A percentile compares a stretch with the other conserved stretches of the same genome.
phyloP scores from a whole-genome alignment of 2,329 filamentous ascomycete genomes.

The Anthostomella pinea region DNA sequence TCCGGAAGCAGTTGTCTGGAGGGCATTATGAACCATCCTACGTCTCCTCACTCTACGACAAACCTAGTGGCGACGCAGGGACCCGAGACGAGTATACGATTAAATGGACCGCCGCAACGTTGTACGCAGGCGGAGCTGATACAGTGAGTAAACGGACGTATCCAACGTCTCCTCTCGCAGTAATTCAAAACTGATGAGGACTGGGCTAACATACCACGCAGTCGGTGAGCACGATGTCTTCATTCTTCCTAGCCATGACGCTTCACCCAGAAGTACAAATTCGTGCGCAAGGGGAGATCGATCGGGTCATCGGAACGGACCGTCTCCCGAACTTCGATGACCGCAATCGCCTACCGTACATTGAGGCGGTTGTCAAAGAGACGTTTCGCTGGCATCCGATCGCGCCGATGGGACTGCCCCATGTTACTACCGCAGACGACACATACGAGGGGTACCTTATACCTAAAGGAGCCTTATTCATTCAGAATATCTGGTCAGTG shows the following conservation, averaged over 20 bases:
- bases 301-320: conserved; percentile 28
- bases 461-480: conserved; percentile 14
- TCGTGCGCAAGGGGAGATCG: conserved; percentile 33
- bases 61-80: conserved; percentile 2
- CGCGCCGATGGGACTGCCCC: conserved; percentile 22
- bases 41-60: conserved; percentile 11
- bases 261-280: conserved; percentile 44
- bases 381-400: conserved; percentile 26
- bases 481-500: conserved; percentile 18
- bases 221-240: conserved; percentile 39
- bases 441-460: conserved; percentile 15
- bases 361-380: conserved; percentile 26
- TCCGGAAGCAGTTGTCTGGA: conserved; percentile 16
- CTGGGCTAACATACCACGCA: conserved; percentile 14
- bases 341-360: conserved; percentile 23
- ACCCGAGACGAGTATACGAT: conserved; percentile 10
- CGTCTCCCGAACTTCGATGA: conserved; percentile 25
- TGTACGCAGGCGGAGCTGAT: conserved; percentile 24
- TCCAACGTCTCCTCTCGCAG: not conserved
- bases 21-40: conserved; percentile 14
- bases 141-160: too few relatives aligned
- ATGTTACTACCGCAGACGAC: conserved; percentile 10
- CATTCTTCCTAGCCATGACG: conserved; percentile 48
- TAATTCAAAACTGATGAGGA: not conserved
- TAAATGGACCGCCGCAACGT: conserved; percentile 17